Evolutionary conservation across 2,329 filamentous ascomycete species (phyloP).

Genomic region (Talaromyces sp.): DNA sequence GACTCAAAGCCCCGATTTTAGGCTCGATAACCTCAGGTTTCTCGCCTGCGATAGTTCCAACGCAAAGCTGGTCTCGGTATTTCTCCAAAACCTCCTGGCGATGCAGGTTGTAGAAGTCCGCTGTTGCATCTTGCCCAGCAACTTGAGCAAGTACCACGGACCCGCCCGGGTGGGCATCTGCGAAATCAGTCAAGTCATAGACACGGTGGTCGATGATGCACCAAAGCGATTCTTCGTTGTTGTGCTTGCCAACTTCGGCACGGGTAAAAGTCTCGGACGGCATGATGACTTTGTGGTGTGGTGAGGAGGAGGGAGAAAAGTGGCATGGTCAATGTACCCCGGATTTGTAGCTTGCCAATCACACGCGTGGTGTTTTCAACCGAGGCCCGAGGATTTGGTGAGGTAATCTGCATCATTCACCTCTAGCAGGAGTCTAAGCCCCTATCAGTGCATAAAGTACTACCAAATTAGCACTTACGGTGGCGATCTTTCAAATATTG

Average conservation of each 20-base stretch:
- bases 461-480: too few species aligned
- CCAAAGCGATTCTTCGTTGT: constrained; percentile 74
- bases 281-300: constrained; percentile 12
- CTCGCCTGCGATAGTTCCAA: constrained; percentile 76
- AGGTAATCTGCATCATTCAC: neutral
- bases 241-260: constrained; percentile 72
- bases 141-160: constrained; percentile 78
- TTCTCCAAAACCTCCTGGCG: constrained; percentile 84
- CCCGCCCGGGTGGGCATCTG: constrained; percentile 83
- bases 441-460: too few species aligned
- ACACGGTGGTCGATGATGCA: constrained; percentile 85
- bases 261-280: constrained; percentile 44
- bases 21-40: constrained; percentile 72
- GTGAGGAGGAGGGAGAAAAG: neutral
- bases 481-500: neutral
- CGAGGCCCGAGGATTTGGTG: constrained; percentile 6
- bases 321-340: constrained; percentile 4
- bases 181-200: constrained; percentile 83
- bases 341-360: constrained; percentile 2
- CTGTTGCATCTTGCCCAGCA: constrained; percentile 78
- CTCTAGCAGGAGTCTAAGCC: too few species aligned
- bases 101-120: constrained; percentile 89
- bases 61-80: constrained; percentile 69
- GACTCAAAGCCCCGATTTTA: constrained; percentile 70
- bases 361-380: constrained; percentile 6